Conservation (phyloP, 805 yeast genomes). For the Clavispora santaluciae region DNA sequence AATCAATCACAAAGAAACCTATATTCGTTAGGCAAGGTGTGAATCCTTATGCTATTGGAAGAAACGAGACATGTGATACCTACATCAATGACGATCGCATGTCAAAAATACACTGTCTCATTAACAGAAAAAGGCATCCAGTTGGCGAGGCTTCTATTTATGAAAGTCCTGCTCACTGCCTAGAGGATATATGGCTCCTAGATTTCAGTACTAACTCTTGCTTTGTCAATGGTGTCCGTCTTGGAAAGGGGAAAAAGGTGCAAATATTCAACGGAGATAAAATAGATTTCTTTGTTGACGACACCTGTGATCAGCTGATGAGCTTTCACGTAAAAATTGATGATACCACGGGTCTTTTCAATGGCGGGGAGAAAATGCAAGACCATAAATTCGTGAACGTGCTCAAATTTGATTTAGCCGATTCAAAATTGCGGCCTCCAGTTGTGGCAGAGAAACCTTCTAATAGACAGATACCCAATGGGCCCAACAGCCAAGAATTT, state of each 20-base stretch:
- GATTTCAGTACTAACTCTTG: constrained; percentile 82
- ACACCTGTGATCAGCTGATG: constrained; percentile 44
- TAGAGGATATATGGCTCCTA: constrained; percentile 73
- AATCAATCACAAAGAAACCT: constrained; percentile 42
- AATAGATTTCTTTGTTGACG: constrained; percentile 63
- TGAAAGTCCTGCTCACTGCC: constrained; percentile 69
- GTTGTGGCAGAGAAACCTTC: constrained; percentile 13
- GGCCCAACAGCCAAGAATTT: constrained; percentile 7
- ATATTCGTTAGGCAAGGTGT: constrained; percentile 64
- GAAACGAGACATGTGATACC: constrained; percentile 59
- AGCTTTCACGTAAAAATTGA: constrained; percentile 49
- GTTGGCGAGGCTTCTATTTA: constrained; percentile 44
- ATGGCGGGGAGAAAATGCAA: constrained; percentile 36
- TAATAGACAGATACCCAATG: neutral
- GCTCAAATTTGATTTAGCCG: constrained; percentile 22
- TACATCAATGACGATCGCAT: constrained; percentile 67
- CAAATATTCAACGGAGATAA: constrained; percentile 62
- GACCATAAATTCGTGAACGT: constrained; percentile 19
- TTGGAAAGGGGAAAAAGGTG: constrained; percentile 61
- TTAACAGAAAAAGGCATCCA: constrained; percentile 60
- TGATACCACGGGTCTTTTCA: constrained; percentile 62
- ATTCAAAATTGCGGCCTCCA: constrained; percentile 25
- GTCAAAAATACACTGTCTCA: constrained; percentile 78
- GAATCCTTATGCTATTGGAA: constrained; percentile 67
- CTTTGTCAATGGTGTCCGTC: constrained; percentile 52